phyloP scores from a whole-genome alignment of 306 rosid species.

The Gleditsia sinensis region DNA sequence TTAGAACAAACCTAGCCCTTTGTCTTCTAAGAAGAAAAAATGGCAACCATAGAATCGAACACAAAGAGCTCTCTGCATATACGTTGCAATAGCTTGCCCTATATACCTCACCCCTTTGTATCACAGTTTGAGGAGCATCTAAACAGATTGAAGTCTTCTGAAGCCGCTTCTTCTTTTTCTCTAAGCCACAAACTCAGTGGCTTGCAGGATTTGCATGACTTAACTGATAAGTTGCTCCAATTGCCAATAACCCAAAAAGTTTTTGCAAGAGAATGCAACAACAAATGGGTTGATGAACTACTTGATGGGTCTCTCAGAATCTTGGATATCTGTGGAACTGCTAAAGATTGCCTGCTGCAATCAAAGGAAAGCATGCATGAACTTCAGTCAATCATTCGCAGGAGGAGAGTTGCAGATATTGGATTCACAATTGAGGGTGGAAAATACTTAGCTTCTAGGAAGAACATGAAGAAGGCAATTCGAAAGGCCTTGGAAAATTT shows the following conservation, averaged over 20 bases:
- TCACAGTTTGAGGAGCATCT: slow-evolving; percentile 41
- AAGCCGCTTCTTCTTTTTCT: slow-evolving; percentile 29
- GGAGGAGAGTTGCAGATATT: not conserved
- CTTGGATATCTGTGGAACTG: slow-evolving; percentile 19
- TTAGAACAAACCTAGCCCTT: slow-evolving; percentile 15
- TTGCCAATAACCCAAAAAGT: slow-evolving; percentile 25
- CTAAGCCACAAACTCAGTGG: slow-evolving; percentile 10
- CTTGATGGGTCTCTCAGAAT: slow-evolving; percentile 34
- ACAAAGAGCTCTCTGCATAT: slow-evolving; percentile 34
- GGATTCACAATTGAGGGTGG: slow-evolving; percentile 12
- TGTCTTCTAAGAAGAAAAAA: slow-evolving; percentile 21
- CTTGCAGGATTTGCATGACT: slow-evolving; percentile 36
- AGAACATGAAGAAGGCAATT: slow-evolving; percentile 10
- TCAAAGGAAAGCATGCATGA: slow-evolving; percentile 17
- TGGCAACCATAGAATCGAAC: slow-evolving; percentile 36
- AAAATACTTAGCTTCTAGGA: slow-evolving; percentile 31
- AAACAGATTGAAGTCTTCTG: slow-evolving; percentile 33
- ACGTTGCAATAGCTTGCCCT: slow-evolving; percentile 46
- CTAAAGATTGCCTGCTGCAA: slow-evolving; percentile 31
- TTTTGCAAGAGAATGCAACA: slow-evolving; percentile 22
- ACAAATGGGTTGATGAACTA: slow-evolving; percentile 23
- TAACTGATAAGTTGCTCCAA: slow-evolving; percentile 28
- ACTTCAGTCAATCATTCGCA: slow-evolving; percentile 24
- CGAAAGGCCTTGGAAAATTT: not conserved
- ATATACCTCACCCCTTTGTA: slow-evolving; percentile 36